Base-by-base conservation (phyloP, 495 filamentous ascomycete genomes). In the Aspergillus coremiiformis region DNA sequence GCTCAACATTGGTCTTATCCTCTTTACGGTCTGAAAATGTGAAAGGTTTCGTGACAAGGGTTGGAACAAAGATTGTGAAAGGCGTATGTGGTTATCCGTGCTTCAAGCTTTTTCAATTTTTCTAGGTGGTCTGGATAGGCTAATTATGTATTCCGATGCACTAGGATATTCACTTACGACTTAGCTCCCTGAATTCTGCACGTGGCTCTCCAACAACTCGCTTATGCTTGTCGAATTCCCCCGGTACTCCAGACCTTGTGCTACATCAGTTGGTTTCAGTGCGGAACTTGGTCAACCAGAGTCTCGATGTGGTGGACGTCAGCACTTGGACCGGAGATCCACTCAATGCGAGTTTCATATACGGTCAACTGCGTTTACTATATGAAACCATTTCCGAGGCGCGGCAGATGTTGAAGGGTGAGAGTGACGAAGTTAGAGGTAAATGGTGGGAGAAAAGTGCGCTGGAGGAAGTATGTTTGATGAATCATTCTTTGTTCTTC, bases 21-120 rank as follows among this genome's bases (percentile, higher is more conserved):
- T 93, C 90, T n/a, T 72, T 85, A 30, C 80, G 94, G 15, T 89
- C 86, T 42, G 93, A 98, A 72, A 82, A 78, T 54, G 83, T 97
- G 29, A 98, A 98, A 65, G 93, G 93, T 4, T 85, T 87, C 65
- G 79, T 96, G 45, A 96, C 91, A 0, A 80, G 89, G 21, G 78
- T 89, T 10, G 89, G 89, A 6, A 84, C 83, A 10, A 77, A 81
- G 32, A 79, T 95, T 27, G 81, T 89, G 29, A 88, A 88, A 56
- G 87, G 85, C 27, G 86, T 87, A 72, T 58, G 80, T 79, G 23
- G 17, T 20, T 41, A 29, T 7, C 20, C 33, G 9, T 17, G 10
- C 8, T 33, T 37, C n/a, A n/a, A n/a, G 35, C 4, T 56, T 23
- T 55, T 59, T 32, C 30, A 26, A 27, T 21, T 10, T 6, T 12